Evolutionary conservation across 164 flowering plant species (phyloP), one percentile per base, ranked within the genome.

Genomic region (Echeveria elegans): DNA sequence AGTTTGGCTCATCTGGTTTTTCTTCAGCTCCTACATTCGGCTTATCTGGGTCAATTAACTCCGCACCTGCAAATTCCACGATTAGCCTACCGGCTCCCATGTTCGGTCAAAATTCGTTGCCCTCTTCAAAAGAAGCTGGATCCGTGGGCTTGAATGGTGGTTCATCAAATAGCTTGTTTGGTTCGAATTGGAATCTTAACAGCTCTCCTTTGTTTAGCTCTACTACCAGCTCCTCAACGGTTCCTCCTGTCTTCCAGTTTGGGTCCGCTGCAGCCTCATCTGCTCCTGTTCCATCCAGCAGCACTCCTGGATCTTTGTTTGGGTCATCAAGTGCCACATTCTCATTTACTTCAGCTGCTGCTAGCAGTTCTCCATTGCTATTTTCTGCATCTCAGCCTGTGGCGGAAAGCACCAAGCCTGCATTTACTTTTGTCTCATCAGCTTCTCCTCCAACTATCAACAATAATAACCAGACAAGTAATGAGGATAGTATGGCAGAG

Each of bases 401-500:
- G 24, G 82, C 85, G 76, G 86, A 83, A 15, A 76, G 63, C 64
- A 5, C 80, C 21, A 68, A 30, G 41, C 37, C 81, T 41, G 68
- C 24, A 10, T 68, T 72, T 30, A 29, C 72, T 11, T 81, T 86
- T 71, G 84, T 81, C 65, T 67, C 82, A 50, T 48, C 47, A 34
- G 14, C 41, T 1, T 63, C 82, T 2, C 66, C 82, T 3, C 73
- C 66, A 48, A 88, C 79, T 9, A 50, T n/a, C n/a, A 47, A 1
- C 18, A 47, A 19, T 68, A 76, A 74, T 73, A 86, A 87, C 71
- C 96, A 88, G 77, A 88, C 87, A 89, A 87, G 63, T 68, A 81
- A 80, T 82, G 97, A 90, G 70, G 97, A 94, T 69, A 85, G 86
- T 74, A 94, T 94, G 97, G 95, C 92, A 0, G 98, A 94, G 79